These are phyloP conservation scores for Chernovozyma aurita DNA, from an alignment of 1,139 yeast genomes.

Conservation along the genomic window DNA sequence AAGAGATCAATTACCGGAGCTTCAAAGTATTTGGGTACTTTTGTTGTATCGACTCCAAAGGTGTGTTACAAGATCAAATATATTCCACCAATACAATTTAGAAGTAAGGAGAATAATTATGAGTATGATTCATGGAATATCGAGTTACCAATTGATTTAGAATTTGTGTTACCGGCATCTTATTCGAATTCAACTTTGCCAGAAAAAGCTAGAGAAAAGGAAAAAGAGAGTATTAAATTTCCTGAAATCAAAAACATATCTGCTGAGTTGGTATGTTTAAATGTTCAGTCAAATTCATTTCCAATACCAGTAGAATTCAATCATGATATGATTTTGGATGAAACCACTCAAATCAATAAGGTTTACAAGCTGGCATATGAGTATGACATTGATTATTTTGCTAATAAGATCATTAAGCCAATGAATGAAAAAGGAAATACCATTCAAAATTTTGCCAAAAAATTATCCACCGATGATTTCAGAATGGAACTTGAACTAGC, in stretches of 20 bases:
- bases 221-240: slow-evolving; percentile 7
- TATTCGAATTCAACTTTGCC: no score
- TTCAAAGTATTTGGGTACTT: slow-evolving; percentile 13
- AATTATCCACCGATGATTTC: slow-evolving; percentile 23
- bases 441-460: slow-evolving; percentile 16
- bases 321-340: slow-evolving; percentile 33
- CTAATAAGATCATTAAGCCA: slow-evolving; percentile 19
- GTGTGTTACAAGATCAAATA: slow-evolving; percentile 17
- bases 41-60: slow-evolving; percentile 26
- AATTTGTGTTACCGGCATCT: slow-evolving; percentile 3
- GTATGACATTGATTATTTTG: slow-evolving; percentile 23
- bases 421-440: slow-evolving; percentile 18
- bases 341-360: slow-evolving; percentile 9
- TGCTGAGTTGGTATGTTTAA: slow-evolving; percentile 31
- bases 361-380: slow-evolving; percentile 8
- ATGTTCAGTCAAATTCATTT: slow-evolving; percentile 26
- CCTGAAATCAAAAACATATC: slow-evolving; percentile 29
- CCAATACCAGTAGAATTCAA: slow-evolving; percentile 39
- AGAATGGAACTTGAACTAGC: slow-evolving; percentile 26
- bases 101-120: slow-evolving; percentile 5
- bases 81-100: slow-evolving; percentile 6
- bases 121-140: slow-evolving; percentile 4
- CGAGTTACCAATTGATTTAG: slow-evolving; percentile 6
- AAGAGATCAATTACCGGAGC: slow-evolving; percentile 13
- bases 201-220: slow-evolving; percentile 2